These are phyloP conservation scores for Daldinia sp. DNA, from an alignment of 2,329 filamentous ascomycete species.

Conservation along the genomic window DNA sequence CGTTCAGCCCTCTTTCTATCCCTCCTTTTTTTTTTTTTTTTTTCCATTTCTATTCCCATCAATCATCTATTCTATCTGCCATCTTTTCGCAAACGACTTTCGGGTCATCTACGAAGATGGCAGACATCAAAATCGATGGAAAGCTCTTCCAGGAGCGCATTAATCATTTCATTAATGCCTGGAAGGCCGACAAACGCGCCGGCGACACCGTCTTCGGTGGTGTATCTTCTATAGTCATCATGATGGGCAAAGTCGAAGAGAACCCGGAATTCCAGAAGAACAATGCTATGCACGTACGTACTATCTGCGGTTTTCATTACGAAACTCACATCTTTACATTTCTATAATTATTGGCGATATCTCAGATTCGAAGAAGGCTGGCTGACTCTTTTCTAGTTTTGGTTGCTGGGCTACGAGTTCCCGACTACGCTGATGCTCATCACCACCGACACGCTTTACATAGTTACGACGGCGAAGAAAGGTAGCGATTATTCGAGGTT, in stretches of 20 bases:
- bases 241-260: conserved; percentile 96
- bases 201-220: conserved; percentile 87
- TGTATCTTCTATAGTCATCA: conserved; percentile 83
- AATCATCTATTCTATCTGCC: conserved; percentile 34
- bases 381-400: conserved; percentile 70
- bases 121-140: conserved; percentile 94
- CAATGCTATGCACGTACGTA: conserved; percentile 89
- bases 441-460: conserved; percentile 85
- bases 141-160: conserved; percentile 93
- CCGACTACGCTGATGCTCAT: conserved; percentile 94
- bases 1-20: conserved; percentile 33
- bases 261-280: conserved; percentile 90
- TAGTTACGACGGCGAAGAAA: conserved; percentile 97
- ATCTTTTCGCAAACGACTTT: conserved; percentile 38
- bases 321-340: not conserved
- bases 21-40: conserved; percentile 23
- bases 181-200: conserved; percentile 94
- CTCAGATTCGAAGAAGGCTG: not conserved
- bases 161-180: conserved; percentile 84
- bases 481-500: conserved; percentile 59
- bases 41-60: conserved; percentile 8
- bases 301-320: no score
- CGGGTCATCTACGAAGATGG: conserved; percentile 59
- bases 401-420: conserved; percentile 98
- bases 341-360: not conserved